phyloP scores from a whole-genome alignment of 805 yeast species.

The Cyberlindnera euphorbiiphila region DNA sequence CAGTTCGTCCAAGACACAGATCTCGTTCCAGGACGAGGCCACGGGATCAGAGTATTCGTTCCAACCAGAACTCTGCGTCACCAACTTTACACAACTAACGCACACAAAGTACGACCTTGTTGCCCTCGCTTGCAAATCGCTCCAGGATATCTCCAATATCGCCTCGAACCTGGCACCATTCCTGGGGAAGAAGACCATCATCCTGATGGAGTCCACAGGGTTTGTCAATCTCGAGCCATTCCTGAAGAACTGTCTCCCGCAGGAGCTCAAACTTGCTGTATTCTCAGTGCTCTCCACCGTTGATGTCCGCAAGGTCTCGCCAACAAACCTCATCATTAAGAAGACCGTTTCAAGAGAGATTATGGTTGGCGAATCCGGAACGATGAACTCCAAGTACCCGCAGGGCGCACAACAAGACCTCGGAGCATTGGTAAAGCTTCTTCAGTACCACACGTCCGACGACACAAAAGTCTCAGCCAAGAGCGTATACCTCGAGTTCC shows the following conservation, averaged over 20 bases:
- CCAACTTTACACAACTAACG: constrained; percentile 3
- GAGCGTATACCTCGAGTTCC: constrained; percentile 50
- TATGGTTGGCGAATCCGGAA: constrained; percentile 36
- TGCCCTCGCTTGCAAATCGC: constrained; percentile 43
- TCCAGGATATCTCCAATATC: constrained; percentile 47
- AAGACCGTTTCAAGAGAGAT: constrained; percentile 10
- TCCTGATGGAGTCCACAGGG: constrained; percentile 67
- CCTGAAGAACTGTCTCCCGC: constrained; percentile 56
- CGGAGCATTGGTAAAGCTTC: constrained; percentile 34
- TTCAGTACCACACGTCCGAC: constrained; percentile 30
- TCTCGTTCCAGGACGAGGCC: constrained; percentile 7
- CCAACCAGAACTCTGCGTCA: constrained; percentile 3
- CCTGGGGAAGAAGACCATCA: constrained; percentile 42
- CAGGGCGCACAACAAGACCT: constrained; percentile 31
- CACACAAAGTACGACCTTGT: constrained; percentile 38
- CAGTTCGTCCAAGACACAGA: neutral
- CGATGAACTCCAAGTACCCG: constrained; percentile 39
- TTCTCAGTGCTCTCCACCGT: constrained; percentile 22
- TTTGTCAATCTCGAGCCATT: constrained; percentile 72
- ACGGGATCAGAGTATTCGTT: constrained; percentile 1
- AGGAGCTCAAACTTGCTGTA: constrained; percentile 19
- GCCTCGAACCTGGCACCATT: constrained; percentile 36
- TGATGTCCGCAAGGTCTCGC: constrained; percentile 20
- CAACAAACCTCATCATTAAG: constrained; percentile 22
- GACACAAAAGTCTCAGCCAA: constrained; percentile 11